A percentile compares a stretch with the other conserved stretches of the same genome.
These are phyloP conservation scores for Lippia alba DNA, from an alignment of 305 asterid genomes.

Conservation along the genomic window DNA sequence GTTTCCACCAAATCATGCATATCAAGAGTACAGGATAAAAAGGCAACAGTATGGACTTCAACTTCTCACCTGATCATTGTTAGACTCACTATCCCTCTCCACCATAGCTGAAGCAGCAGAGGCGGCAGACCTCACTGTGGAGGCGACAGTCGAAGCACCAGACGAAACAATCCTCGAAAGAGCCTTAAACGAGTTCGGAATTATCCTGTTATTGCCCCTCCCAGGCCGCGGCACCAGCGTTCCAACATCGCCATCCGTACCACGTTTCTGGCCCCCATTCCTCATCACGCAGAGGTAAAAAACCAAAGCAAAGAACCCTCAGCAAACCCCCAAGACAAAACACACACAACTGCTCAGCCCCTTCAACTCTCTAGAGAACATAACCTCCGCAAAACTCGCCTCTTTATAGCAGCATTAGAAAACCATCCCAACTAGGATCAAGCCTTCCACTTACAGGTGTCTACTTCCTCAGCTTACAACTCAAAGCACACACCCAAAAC, in stretches of 20 bases:
- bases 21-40: neutral
- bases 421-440: constrained; percentile 21
- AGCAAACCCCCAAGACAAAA: neutral
- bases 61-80: constrained; percentile 68
- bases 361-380: neutral
- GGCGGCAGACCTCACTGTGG: constrained; percentile 85
- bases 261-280: neutral
- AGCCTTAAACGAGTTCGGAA: constrained; percentile 60
- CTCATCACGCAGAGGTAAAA: neutral
- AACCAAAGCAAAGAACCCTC: neutral
- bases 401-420: neutral
- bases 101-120: constrained; percentile 83
- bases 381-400: neutral
- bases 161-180: constrained; percentile 80
- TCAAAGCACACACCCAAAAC: constrained; percentile 37
- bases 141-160: constrained; percentile 86
- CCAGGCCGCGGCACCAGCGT: constrained; percentile 36
- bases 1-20: constrained; percentile 3
- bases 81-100: constrained; percentile 72
- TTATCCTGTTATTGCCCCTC: constrained; percentile 54
- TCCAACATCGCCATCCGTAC: neutral
- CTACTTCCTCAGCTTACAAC: constrained; percentile 49
- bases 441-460: constrained; percentile 46
- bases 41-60: neutral
- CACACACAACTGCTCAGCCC: neutral